Evolutionary conservation across 345 rosid genomes (phyloP), one percentile per base, ranked within the genome.

Genomic region (Camelina laxa): DNA sequence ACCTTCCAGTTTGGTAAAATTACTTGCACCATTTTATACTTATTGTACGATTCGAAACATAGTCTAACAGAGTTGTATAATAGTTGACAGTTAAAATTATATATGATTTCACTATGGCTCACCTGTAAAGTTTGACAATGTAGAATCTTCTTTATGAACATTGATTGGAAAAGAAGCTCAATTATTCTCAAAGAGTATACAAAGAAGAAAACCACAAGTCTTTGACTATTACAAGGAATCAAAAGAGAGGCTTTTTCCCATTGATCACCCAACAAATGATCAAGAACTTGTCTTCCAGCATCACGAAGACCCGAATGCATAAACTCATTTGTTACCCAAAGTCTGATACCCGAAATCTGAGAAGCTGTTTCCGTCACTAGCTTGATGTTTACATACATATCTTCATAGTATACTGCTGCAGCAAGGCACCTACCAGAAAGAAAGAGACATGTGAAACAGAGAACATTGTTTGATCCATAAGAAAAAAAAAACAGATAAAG

Each of bases 301-400:
- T 91, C 98, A 3, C 91, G 91, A 31, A 91, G 88, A 62, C 97
- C 99, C 8, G 97, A 95, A 73, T 94, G 99, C 99, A 87, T 85
- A 79, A 73, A 91, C 82, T 93, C 94, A 16, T 88, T 93, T 1
- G 97, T 88, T 36, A 91, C 69, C 97, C 98, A 93, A 41, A 85
- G 80, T 80, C 98, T 81, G 60, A 89, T 85, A 36, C 90, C 89
- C 3, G 89, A 87, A 31, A 91, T 84, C 64, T 85, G 79, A 48
- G 93, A 78, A 54, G 89, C 93, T 54, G 96, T 94, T 75, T 91
- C 92, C 89, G 57, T 90, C 24, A 83, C 86, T 79, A 94, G 62
- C 86, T 85, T 91, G 83, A 91, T 85, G 72, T 87, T 91, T 16
- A 90, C 97, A 78, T 88, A 95, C 91, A 91, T 76, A 60, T 95